Evolutionary conservation across 1,284 basidiomycete genomes (phyloP).

Genomic region (Malassezia pachydermatis): DNA sequence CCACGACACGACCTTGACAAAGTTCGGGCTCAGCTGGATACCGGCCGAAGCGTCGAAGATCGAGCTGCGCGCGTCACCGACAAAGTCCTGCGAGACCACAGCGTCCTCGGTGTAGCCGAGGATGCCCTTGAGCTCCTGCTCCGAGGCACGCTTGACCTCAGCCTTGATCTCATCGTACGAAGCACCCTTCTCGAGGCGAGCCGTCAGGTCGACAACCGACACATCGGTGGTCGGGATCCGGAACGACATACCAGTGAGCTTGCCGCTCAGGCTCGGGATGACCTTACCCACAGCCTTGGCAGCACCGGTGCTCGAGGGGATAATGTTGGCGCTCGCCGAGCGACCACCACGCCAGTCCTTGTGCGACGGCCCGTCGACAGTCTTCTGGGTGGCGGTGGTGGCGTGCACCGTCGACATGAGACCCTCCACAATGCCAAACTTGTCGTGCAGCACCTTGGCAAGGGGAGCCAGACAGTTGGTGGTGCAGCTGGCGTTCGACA

Average conservation of each 20-base stretch:
- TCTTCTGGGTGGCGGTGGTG: slow-evolving; percentile 84
- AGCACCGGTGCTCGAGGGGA: slow-evolving; percentile 96
- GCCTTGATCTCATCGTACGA: slow-evolving; percentile 85
- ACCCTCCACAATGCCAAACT: slow-evolving; percentile 51
- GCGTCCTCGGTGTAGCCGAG: slow-evolving; percentile 89
- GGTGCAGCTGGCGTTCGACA: slow-evolving; percentile 99
- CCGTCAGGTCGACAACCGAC: slow-evolving; percentile 95
- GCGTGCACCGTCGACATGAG: slow-evolving; percentile 97
- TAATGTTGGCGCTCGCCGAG: slow-evolving; percentile 95
- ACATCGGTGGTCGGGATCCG: slow-evolving; percentile 94
- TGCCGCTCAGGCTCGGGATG: slow-evolving; percentile 92
- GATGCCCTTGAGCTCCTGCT: slow-evolving; percentile 64
- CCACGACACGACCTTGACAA: slow-evolving; percentile 92
- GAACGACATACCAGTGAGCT: slow-evolving; percentile 88
- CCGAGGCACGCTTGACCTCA: slow-evolving; percentile 71
- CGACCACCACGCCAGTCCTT: slow-evolving; percentile 73
- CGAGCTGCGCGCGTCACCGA: slow-evolving; percentile 59
- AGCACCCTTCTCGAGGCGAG: slow-evolving; percentile 70
- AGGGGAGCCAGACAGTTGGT: slow-evolving; percentile 93
- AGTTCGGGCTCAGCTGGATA: slow-evolving; percentile 82
- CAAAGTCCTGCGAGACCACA: slow-evolving; percentile 62
- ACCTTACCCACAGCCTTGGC: slow-evolving; percentile 98
- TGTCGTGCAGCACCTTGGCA: slow-evolving; percentile 96
- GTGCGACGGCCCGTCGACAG: slow-evolving; percentile 65
- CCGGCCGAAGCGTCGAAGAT: slow-evolving; percentile 73